Evolutionary conservation across 228 moss, liverwort and hornwort genomes (phyloP).

Genomic region (Sphagnum magellanicum): DNA sequence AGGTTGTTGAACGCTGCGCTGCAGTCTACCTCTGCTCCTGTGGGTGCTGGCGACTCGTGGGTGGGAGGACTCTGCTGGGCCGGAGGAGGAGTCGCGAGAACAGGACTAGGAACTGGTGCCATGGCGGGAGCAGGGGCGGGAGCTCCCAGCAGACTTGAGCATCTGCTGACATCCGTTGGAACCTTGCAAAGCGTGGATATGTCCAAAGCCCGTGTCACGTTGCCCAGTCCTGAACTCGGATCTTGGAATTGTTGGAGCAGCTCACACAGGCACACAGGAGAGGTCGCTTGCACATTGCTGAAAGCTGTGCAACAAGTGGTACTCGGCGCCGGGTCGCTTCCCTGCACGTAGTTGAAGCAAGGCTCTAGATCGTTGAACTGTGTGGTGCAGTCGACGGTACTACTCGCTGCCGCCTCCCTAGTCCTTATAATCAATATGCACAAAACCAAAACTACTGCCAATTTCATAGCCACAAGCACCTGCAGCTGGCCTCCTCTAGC

Average conservation of each 20-base stretch:
- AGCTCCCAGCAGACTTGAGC: constrained; percentile 22
- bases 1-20: constrained; percentile 13
- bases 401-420: not conserved
- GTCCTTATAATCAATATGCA: too few relatives aligned
- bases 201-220: constrained; percentile 17
- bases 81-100: not conserved
- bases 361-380: constrained; percentile 16
- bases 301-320: constrained; percentile 16
- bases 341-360: constrained; percentile 25
- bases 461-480: too few relatives aligned
- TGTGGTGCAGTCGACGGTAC: constrained; percentile 22
- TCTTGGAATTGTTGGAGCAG: constrained; percentile 18
- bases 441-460: too few relatives aligned
- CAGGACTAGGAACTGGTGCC: not conserved
- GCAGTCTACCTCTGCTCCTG: constrained; percentile 18
- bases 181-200: constrained; percentile 22
- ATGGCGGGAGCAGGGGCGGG: not conserved
- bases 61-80: not conserved
- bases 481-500: too few relatives aligned
- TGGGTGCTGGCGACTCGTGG: not conserved
- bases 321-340: constrained; percentile 15
- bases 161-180: constrained; percentile 9
- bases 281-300: constrained; percentile 5
- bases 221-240: constrained; percentile 12
- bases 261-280: constrained; percentile 43